A percentile compares a stretch with the other conserved stretches of the same genome.
Evolutionary conservation across 148 eudicot genomes (phyloP).

Genomic region (Chenopodium quinoa): DNA sequence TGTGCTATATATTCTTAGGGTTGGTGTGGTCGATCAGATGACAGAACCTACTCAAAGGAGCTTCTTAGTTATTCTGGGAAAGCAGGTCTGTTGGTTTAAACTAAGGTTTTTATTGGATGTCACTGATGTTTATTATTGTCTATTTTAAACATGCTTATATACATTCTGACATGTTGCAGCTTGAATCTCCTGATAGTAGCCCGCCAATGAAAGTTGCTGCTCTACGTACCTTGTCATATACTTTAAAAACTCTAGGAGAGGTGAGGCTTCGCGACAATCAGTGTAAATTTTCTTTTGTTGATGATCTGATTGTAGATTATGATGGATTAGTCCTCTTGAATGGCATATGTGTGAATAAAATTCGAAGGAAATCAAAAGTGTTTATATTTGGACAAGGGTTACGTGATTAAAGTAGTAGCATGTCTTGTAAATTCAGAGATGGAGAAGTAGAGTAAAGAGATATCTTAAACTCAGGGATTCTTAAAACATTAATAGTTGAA

Average conservation of each 20-base stretch:
- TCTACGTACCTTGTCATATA: constrained; percentile 82
- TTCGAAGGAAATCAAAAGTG: neutral
- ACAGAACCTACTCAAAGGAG: constrained; percentile 96
- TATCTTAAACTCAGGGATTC: neutral
- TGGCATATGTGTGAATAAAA: neutral
- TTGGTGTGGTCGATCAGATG: constrained; percentile 95
- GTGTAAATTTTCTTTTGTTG: constrained; percentile 15
- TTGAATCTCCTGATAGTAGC: constrained; percentile 70
- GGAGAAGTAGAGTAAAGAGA: neutral
- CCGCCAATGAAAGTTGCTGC: constrained; percentile 79
- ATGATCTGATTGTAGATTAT: neutral
- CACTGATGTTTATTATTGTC: constrained; percentile 5
- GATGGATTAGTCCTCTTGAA: neutral
- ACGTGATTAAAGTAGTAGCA: neutral
- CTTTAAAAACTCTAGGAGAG: constrained; percentile 89
- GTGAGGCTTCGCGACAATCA: constrained; percentile 32
- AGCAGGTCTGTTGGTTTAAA: constrained; percentile 60
- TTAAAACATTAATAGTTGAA: neutral
- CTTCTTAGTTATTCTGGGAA: constrained; percentile 74
- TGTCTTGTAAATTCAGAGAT: neutral
- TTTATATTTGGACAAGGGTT: neutral
- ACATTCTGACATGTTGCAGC: constrained; percentile 50
- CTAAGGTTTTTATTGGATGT: neutral
- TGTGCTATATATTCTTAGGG: constrained; percentile 91
- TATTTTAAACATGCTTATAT: constrained; percentile 10